Percentiles rank a stretch among this genome's conserved stretches.
phyloP scores from a whole-genome alignment of 2,329 filamentous ascomycete genomes.

The Curvularia verruculosa region DNA sequence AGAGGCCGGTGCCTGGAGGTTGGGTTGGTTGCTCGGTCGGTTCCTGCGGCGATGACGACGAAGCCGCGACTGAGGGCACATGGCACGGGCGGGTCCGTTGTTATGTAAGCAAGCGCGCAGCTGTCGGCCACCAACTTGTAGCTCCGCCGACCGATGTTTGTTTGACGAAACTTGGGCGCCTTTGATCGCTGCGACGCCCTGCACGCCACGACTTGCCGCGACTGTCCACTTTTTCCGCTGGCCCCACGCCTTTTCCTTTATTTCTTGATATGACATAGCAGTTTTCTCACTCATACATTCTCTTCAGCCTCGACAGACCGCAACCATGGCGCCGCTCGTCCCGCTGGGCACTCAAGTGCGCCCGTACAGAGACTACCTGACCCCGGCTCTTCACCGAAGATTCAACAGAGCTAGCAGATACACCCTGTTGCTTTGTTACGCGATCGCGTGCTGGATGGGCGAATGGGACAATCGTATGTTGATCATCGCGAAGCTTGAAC shows the following conservation, averaged over 20 bases:
- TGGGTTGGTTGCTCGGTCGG: constrained; percentile 23
- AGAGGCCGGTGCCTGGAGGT: constrained; percentile 34
- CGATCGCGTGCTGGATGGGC: constrained; percentile 72
- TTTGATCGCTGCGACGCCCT: constrained; percentile 9
- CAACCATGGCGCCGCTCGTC: constrained; percentile 36
- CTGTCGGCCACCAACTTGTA: constrained; percentile 22
- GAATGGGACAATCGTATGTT: constrained; percentile 68
- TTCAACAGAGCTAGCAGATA: constrained; percentile 79
- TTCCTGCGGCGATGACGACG: constrained; percentile 39
- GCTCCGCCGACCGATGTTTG: constrained; percentile 32
- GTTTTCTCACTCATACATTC: constrained; percentile 29
- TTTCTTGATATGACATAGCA: constrained; percentile 34
- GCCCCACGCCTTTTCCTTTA: constrained; percentile 13
- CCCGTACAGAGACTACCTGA: constrained; percentile 88
- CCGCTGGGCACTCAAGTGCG: constrained; percentile 54
- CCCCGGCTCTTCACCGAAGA: constrained; percentile 82
- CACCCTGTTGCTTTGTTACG: constrained; percentile 73
- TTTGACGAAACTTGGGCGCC: constrained; percentile 31
- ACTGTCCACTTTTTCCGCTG: constrained; percentile 4
- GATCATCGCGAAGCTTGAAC: background rate
- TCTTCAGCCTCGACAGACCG: constrained; percentile 27
- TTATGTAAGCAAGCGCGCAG: constrained; percentile 26
- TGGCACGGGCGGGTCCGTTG: constrained; percentile 18
- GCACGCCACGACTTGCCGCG: constrained; percentile 11
- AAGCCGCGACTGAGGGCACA: constrained; percentile 21